These are phyloP conservation scores for Uronychia setigera DNA, from an alignment of 73 alveolate genomes.

Conservation along the genomic window DNA sequence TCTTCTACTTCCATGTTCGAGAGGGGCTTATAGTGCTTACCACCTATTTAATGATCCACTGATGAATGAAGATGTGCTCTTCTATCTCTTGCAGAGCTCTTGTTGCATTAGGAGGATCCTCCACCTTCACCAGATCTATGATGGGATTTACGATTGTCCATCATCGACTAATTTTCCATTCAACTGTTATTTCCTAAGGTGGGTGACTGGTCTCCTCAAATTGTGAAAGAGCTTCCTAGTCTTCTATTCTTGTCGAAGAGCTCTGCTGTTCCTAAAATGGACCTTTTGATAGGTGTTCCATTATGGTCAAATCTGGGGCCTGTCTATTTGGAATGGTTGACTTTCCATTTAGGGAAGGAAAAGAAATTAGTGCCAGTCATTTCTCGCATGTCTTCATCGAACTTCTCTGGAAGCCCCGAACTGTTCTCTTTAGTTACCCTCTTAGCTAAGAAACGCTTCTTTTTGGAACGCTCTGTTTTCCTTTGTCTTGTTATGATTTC, in stretches of 20 bases:
- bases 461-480: too few species aligned
- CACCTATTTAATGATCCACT: too few species aligned
- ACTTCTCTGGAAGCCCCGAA: not conserved
- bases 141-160: not conserved
- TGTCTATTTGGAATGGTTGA: not conserved
- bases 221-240: not conserved
- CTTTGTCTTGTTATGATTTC: too few species aligned
- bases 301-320: not conserved
- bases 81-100: not conserved
- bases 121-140: not conserved
- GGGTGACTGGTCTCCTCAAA: not conserved
- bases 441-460: not conserved
- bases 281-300: slow-evolving; percentile 3
- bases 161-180: not conserved
- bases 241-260: not conserved
- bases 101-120: not conserved
- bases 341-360: not conserved
- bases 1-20: not conserved
- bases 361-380: not conserved
- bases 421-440: not conserved
- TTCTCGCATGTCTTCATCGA: not conserved
- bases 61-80: too few species aligned
- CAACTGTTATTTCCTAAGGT: not conserved
- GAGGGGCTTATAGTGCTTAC: not conserved
- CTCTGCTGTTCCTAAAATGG: not conserved